These are phyloP conservation scores for Penicillium chermesinum DNA, from an alignment of 495 filamentous ascomycete species.

Conservation along the genomic window DNA sequence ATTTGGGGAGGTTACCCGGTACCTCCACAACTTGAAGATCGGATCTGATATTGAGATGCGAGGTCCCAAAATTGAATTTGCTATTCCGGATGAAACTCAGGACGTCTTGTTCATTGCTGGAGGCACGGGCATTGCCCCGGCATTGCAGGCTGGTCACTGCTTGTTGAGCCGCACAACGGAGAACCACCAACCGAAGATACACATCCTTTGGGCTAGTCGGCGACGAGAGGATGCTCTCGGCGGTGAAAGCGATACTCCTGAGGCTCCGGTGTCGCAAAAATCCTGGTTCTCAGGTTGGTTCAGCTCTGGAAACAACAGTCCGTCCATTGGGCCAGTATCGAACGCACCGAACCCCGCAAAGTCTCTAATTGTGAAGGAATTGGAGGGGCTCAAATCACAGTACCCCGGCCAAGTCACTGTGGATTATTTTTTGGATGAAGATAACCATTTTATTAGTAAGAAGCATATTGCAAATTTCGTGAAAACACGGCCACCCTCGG, in stretches of 20 bases:
- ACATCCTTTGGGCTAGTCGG: constrained; percentile 67
- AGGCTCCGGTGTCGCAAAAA: constrained; percentile 6
- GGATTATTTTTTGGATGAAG: constrained; percentile 75
- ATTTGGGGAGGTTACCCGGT: constrained; percentile 60
- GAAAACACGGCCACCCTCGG: constrained; percentile 17
- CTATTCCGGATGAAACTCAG: constrained; percentile 47
- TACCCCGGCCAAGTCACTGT: constrained; percentile 54
- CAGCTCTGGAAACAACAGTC: constrained; percentile 11
- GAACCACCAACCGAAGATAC: constrained; percentile 36
- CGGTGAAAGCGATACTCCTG: constrained; percentile 28
- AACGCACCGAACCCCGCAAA: background rate
- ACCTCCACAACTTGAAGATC: constrained; percentile 57
- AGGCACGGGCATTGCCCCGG: constrained; percentile 90
- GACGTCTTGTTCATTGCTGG: constrained; percentile 81
- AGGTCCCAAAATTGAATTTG: constrained; percentile 69
- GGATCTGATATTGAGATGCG: constrained; percentile 66
- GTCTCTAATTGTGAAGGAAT: constrained; percentile 53
- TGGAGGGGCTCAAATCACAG: constrained; percentile 53
- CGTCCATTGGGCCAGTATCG: background rate
- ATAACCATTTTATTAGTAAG: constrained; percentile 56
- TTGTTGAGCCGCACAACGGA: constrained; percentile 39
- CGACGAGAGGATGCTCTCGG: constrained; percentile 54
- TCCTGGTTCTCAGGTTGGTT: constrained; percentile 34
- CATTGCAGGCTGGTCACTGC: constrained; percentile 68
- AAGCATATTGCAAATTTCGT: constrained; percentile 38